phyloP scores from a whole-genome alignment of 306 rosid genomes.

The Calophaca sinica region DNA sequence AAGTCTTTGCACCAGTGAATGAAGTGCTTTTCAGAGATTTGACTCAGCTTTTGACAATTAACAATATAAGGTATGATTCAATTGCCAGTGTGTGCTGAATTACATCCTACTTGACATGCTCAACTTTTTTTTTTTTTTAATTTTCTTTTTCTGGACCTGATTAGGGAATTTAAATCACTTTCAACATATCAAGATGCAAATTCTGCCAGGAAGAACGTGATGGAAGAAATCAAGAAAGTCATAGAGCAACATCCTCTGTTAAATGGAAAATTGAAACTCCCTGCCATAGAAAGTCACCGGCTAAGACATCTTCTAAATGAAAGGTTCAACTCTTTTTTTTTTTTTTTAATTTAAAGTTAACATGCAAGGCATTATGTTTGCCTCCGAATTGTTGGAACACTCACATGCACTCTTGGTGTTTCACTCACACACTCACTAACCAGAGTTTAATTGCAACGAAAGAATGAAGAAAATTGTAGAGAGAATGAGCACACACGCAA shows the following conservation, averaged over 20 bases:
- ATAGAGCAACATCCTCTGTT: slow-evolving; percentile 41
- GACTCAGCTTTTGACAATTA: slow-evolving; percentile 12
- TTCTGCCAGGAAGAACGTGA: slow-evolving; percentile 29
- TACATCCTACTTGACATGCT: not conserved
- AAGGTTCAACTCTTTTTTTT: slow-evolving; percentile 34
- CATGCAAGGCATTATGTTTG: not conserved
- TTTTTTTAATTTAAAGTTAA: not conserved
- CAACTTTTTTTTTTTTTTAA: not conserved
- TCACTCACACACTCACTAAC: too few relatives aligned
- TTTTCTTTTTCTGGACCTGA: not conserved
- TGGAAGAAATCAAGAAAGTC: slow-evolving; percentile 14
- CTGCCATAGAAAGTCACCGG: slow-evolving; percentile 1
- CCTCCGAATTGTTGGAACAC: too few relatives aligned
- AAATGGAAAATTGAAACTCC: slow-evolving; percentile 26
- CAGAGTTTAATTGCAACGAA: too few relatives aligned
- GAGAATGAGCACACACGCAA: too few relatives aligned
- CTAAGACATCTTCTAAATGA: slow-evolving; percentile 21
- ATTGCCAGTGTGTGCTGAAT: not conserved
- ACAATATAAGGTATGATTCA: slow-evolving; percentile 47
- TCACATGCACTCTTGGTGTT: too few relatives aligned
- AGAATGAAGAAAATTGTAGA: too few relatives aligned
- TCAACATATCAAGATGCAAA: slow-evolving; percentile 37
- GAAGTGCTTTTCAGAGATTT: slow-evolving; percentile 22
- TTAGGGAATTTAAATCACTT: slow-evolving; percentile 40
- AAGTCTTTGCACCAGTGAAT: slow-evolving; percentile 23